Percentiles rank a stretch among this genome's conserved stretches.
Conservation (phyloP, 495 filamentous ascomycete species). For the Penicillium silybi region DNA sequence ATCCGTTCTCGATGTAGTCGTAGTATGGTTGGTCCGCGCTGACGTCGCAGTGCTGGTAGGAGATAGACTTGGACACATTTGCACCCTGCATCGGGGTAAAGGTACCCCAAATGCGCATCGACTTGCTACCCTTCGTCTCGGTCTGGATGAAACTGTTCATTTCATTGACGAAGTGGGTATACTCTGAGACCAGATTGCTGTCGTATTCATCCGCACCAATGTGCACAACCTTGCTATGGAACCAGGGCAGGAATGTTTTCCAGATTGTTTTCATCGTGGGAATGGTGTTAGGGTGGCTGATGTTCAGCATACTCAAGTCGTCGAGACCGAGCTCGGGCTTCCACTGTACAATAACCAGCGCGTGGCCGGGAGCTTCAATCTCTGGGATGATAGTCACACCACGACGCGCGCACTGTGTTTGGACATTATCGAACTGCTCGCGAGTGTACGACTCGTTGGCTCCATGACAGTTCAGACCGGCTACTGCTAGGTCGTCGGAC, state of each 20-base stretch:
- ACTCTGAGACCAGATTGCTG: constrained; percentile 31
- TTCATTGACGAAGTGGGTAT: constrained; percentile 47
- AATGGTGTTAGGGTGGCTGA: constrained; percentile 48
- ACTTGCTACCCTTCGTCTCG: constrained; percentile 30
- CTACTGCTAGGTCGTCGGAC: constrained; percentile 27
- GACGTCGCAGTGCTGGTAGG: constrained; percentile 45
- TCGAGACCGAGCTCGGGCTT: constrained; percentile 46
- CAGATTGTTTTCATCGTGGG: constrained; percentile 50
- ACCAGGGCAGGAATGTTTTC: constrained; percentile 49
- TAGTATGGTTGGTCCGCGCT: constrained; percentile 44
- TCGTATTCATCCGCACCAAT: constrained; percentile 53
- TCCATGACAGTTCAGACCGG: constrained; percentile 36
- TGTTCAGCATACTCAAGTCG: constrained; percentile 46
- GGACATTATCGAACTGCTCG: constrained; percentile 40
- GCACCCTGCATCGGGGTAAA: constrained; percentile 41
- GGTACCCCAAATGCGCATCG: constrained; percentile 51
- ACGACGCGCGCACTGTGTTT: constrained; percentile 40
- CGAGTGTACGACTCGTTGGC: constrained; percentile 48
- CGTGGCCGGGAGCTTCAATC: constrained; percentile 51
- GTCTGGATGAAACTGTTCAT: constrained; percentile 40
- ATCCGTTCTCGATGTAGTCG: constrained; percentile 48
- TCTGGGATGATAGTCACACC: constrained; percentile 51
- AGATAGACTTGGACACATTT: constrained; percentile 42
- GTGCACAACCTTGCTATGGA: constrained; percentile 50
- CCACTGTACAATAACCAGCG: constrained; percentile 49